Conservation (phyloP, 2,329 filamentous ascomycete species). For the Colletotrichum sansevieriae region DNA sequence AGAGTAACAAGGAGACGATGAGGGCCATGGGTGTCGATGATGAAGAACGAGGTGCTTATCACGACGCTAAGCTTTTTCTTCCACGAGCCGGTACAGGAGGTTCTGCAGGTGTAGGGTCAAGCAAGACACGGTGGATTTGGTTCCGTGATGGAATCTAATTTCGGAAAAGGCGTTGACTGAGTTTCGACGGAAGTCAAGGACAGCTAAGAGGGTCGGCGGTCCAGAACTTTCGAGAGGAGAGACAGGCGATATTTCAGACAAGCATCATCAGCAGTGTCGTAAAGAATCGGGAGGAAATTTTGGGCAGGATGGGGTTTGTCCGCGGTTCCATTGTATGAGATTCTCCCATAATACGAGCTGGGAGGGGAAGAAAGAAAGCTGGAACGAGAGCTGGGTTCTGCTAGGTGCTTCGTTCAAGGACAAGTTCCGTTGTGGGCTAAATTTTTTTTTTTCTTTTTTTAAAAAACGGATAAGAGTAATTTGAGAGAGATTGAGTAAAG, state of each 20-base stretch:
- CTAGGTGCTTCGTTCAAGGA: constrained; percentile 9
- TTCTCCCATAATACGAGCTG: constrained; percentile 29
- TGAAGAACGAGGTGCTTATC: constrained; percentile 1
- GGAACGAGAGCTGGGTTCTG: constrained; percentile 24
- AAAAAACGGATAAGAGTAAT: background rate
- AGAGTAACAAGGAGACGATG: background rate
- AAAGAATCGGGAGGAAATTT: constrained; percentile 27
- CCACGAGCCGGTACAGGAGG: constrained; percentile 28
- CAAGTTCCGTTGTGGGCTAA: constrained; percentile 38
- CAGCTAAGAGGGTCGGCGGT: background rate
- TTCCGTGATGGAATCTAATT: constrained; percentile 17
- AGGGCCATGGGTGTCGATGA: constrained; percentile 14
- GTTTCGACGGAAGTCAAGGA: constrained; percentile 10
- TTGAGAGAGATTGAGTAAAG: constrained; percentile 33
- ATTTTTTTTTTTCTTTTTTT: background rate
- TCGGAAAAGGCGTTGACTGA: constrained; percentile 29
- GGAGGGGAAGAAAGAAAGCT: constrained; percentile 11
- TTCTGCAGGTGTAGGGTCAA: constrained; percentile 21
- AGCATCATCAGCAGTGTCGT: constrained; percentile 29
- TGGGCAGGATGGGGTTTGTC: constrained; percentile 18
- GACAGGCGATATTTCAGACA: constrained; percentile 8
- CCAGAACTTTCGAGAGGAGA: constrained; percentile 12
- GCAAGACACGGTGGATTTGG: constrained; percentile 18
- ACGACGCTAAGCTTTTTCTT: constrained; percentile 32
- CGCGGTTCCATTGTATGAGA: constrained; percentile 25